Base-by-base conservation (phyloP, 2,329 filamentous ascomycete species). In the Pestalotiopsis sp. region DNA sequence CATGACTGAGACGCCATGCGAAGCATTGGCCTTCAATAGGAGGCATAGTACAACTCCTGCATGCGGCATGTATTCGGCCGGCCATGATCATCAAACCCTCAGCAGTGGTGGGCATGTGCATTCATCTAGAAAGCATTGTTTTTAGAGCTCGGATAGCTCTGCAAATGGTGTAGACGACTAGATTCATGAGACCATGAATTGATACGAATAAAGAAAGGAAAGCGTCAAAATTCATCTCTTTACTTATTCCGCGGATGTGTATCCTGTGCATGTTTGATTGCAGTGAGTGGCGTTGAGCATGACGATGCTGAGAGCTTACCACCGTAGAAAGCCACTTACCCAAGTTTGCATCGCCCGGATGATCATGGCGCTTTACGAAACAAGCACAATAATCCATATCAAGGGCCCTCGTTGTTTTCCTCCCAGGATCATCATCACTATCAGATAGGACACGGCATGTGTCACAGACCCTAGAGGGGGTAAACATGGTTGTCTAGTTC, bases 111-210 rank as follows among this genome's bases (percentile, higher is more conserved):
- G 17, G 20, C 30, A 20, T 26, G 13, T 35, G n/a, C 17, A 26
- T 24, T 58, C 24, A 58, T 24, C 24, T 35, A 61, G 38, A 61
- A 17, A 20, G 58, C 24, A 61, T 38, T 61, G 17, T 17, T 39
- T 5, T 35, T 17, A 35, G n/a, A 61, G 58, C 58, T n/a, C 38
- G 30, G 13, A 24, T 13, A 61, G 58, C 58, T 39, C 30, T 35
- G n/a, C 14, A 61, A 11, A 35, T 61, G 30, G 58, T 61, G 26
- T 61, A 61, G 58, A 61, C 24, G 10, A 61, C 58, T 61, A 61
- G 58, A 39, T 35, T 35, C 58, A 61, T 20, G 58, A n/a, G 58
- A 61, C n/a, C 58, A 61, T 61, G 58, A 61, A 4, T 22, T 39
- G 58, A 61, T 4, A 61, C 40, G 58, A 61, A 61, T 11, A 61